phyloP scores from a whole-genome alignment of 2,329 filamentous ascomycete species.

The Monosporascus ibericus region DNA sequence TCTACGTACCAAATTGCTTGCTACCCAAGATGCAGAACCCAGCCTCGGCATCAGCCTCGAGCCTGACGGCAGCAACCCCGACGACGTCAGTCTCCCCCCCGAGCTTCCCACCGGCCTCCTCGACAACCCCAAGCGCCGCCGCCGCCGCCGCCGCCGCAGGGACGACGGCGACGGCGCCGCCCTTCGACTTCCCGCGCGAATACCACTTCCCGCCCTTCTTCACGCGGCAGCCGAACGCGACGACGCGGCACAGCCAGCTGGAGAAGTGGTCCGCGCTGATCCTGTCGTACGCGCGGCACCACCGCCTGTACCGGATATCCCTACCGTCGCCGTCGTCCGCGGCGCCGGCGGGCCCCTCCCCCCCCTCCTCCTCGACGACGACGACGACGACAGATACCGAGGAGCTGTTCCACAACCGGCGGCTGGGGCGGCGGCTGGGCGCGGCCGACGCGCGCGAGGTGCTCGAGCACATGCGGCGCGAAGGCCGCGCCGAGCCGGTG shows the following conservation, averaged over 20 bases:
- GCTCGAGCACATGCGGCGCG: slow-evolving; percentile 51
- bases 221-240: slow-evolving; percentile 69
- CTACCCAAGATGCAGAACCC: not conserved
- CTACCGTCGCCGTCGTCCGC: slow-evolving; percentile 42
- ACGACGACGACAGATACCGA: slow-evolving; percentile 34
- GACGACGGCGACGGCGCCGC: not conserved
- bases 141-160: slow-evolving; percentile 1
- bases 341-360: slow-evolving; percentile 20
- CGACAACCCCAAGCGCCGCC: not conserved
- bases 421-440: slow-evolving; percentile 44
- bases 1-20: no score
- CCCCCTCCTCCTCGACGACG: slow-evolving; percentile 33
- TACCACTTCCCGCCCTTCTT: slow-evolving; percentile 83
- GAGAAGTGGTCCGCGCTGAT: slow-evolving; percentile 83
- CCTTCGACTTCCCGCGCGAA: slow-evolving; percentile 54
- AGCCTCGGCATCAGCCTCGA: not conserved
- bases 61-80: not conserved
- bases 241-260: slow-evolving; percentile 69
- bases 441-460: slow-evolving; percentile 50
- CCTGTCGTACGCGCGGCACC: slow-evolving; percentile 73
- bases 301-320: slow-evolving; percentile 70
- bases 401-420: slow-evolving; percentile 52
- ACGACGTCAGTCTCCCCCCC: not conserved
- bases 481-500: slow-evolving; percentile 63
- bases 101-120: not conserved